Base-by-base conservation (phyloP, 2,329 filamentous ascomycete genomes). In the Cercospora sesami region DNA sequence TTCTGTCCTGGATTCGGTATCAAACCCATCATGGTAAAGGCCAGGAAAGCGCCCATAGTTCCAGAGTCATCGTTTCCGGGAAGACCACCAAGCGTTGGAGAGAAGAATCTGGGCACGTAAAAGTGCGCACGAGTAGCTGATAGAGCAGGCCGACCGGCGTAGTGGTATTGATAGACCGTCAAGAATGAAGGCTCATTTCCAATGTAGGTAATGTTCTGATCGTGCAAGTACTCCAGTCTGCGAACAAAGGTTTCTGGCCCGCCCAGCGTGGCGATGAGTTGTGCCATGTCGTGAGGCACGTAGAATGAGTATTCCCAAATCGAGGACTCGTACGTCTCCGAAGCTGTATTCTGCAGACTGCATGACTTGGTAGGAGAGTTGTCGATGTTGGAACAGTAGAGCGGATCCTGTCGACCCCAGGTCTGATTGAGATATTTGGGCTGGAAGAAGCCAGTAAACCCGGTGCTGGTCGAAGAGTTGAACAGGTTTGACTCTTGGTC, bases 231-330 rank as follows among this genome's bases (percentile, higher is more conserved):
- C 60, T 90, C 82, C 5, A 91, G 82, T 0, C 89, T 83, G 30
- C 83, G 77, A 0, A 86, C 80, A 75, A 91, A 90, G 1, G 78
- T 81, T 1, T 81, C 79, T 0, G 80, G 71, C 0, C 89, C 89
- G n/a, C 88, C 89, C 60, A 63, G 90, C 77, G 28, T 81, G 78
- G 66, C 90, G 81, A 76, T 82, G 18, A 83, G 73, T 5, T 75
- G 77, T 7, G 77, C 75, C 48, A 81, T 74, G 55, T 92, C 89
- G 76, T 91, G 89, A 60, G 89, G 85, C n/a, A 87, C 86, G 68
- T 89, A 89, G 82, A 90, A 89, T 5, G 85, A 87, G 79, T 91
- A 91, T 58, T 82, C 86, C 90, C 90, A 93, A 6, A 87, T 82
- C 65, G 87, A 89, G 60, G 86, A 87, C 76, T 93, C 90, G 71